Percentiles rank a stretch among this genome's conserved stretches.
Evolutionary conservation across 208 protist genomes (phyloP).

Genomic region (Leishmania lainsoni): DNA sequence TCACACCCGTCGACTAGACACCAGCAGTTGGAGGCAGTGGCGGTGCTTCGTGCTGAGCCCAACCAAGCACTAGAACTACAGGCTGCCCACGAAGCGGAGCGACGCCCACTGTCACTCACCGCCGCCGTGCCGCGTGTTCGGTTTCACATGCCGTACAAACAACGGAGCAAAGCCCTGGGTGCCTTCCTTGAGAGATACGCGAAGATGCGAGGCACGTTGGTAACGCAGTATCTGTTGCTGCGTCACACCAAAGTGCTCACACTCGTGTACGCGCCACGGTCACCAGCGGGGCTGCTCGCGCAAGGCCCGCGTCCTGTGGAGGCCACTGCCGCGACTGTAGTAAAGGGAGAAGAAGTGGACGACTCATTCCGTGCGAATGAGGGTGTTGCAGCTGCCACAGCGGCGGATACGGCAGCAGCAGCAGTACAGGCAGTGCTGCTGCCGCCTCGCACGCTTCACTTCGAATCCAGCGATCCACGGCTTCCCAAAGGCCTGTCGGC

Average conservation of each 20-base stretch:
- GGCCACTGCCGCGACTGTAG: neutral
- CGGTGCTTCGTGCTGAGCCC: slow-evolving; percentile 39
- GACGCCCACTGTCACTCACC: slow-evolving; percentile 44
- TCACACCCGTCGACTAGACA: neutral
- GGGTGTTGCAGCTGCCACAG: neutral
- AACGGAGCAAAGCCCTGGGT: slow-evolving; percentile 18
- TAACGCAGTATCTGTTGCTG: slow-evolving; percentile 32
- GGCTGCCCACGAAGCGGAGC: slow-evolving; percentile 60
- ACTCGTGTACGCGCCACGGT: slow-evolving; percentile 35
- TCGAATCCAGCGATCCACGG: slow-evolving; percentile 9
- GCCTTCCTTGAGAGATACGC: slow-evolving; percentile 39
- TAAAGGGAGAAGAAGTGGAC: slow-evolving; percentile 1
- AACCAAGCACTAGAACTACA: slow-evolving; percentile 56
- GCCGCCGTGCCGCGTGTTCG: slow-evolving; percentile 43
- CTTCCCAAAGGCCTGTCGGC: slow-evolving; percentile 57
- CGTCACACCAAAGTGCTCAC: slow-evolving; percentile 48
- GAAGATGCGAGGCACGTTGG: slow-evolving; percentile 44
- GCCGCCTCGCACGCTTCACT: slow-evolving; percentile 6
- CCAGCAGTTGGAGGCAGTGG: slow-evolving; percentile 7
- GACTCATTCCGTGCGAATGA: neutral
- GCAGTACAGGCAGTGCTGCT: neutral
- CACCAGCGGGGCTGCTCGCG: neutral
- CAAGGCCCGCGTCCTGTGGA: neutral
- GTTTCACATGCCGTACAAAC: slow-evolving; percentile 26
- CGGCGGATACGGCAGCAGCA: neutral